Evolutionary conservation across 2,329 filamentous ascomycete species (phyloP), one percentile per base, ranked within the genome.

Genomic region (Fusarium torulosum): DNA sequence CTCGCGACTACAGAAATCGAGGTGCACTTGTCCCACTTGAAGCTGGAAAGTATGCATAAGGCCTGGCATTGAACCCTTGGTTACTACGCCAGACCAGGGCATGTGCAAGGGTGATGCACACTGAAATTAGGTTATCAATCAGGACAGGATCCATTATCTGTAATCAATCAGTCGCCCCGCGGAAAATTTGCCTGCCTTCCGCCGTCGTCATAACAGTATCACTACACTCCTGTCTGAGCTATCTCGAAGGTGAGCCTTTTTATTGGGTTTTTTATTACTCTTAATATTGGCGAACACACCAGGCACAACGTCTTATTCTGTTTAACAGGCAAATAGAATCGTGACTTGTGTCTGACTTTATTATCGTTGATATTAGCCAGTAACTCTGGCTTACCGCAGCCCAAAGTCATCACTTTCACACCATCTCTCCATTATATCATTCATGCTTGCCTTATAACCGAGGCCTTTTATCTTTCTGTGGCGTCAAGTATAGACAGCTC

Each of bases 61-160:
- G 29, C 33, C 25, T 31, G 45, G 35, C 33, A 47, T 50, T 33
- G 44, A 33, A 43, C 31, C 33, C 51, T 31, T 19, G 25, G 23
- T 25, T 61, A 19, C 33, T 38, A 23, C 43, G 13, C 35, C 17
- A 49, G 40, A 54, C 59, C 38, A 52, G 53, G 63, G 42, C 25
- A 47, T 50, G 31, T 52, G 46, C 56, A 63, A 58, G 54, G 65
- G 43, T 35, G 14, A 44, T 31, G 49, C 37, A 53, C 38, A 47
- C 23, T 50, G 52, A 52, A 64, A 62, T 72, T 69, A 69, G 45
- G 71, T 73, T 73, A 73, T 73, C 71, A 73, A 73, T 73, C 71
- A 73, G 69, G 38, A 52, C 45, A 25, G 46, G 52, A 43, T 49
- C 52, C 35, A 59, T 64, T 35, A 55, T 66, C 29, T 53, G 40